A percentile compares a stretch with the other conserved stretches of the same genome.
Conservation (phyloP, 345 rosid species). For the Bretschneidera sinensis region DNA sequence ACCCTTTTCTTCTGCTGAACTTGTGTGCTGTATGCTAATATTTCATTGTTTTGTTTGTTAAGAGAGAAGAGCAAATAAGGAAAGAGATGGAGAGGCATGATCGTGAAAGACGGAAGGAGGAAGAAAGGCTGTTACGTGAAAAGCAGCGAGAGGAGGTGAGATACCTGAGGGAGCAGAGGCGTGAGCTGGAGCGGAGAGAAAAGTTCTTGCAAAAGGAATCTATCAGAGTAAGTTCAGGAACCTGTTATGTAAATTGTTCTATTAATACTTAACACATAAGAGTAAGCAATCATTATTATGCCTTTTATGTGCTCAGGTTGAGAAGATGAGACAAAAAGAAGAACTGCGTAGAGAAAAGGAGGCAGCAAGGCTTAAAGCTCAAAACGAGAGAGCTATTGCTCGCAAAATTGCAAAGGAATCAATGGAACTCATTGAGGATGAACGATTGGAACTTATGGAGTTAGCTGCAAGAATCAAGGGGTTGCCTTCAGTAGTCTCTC, state of each 20-base stretch:
- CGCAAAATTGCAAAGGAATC: slow-evolving; percentile 90
- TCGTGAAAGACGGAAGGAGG: slow-evolving; percentile 91
- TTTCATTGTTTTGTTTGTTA: slow-evolving; percentile 16
- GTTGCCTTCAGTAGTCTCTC: slow-evolving; percentile 55
- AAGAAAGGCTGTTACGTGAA: slow-evolving; percentile 83
- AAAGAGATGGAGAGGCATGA: slow-evolving; percentile 88
- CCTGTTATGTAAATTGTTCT: background rate
- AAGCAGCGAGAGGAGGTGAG: slow-evolving; percentile 93
- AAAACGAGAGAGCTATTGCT: slow-evolving; percentile 82
- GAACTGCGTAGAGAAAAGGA: slow-evolving; percentile 76
- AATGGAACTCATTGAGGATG: slow-evolving; percentile 78
- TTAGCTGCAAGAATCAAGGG: slow-evolving; percentile 64
- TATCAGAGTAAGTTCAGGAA: slow-evolving; percentile 49
- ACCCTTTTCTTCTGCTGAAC: slow-evolving; percentile 8
- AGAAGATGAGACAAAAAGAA: slow-evolving; percentile 79
- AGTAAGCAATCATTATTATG: slow-evolving; percentile 8
- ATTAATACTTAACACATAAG: background rate
- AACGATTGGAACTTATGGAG: slow-evolving; percentile 91
- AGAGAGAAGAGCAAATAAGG: slow-evolving; percentile 77
- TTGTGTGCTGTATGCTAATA: slow-evolving; percentile 6
- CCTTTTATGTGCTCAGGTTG: slow-evolving; percentile 51
- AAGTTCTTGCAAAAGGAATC: slow-evolving; percentile 80
- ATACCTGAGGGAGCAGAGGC: slow-evolving; percentile 68
- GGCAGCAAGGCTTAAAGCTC: slow-evolving; percentile 82
- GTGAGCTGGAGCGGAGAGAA: slow-evolving; percentile 84